Evolutionary conservation across 2,329 filamentous ascomycete species (phyloP).

Genomic region (Coniochaeta prunicola): DNA sequence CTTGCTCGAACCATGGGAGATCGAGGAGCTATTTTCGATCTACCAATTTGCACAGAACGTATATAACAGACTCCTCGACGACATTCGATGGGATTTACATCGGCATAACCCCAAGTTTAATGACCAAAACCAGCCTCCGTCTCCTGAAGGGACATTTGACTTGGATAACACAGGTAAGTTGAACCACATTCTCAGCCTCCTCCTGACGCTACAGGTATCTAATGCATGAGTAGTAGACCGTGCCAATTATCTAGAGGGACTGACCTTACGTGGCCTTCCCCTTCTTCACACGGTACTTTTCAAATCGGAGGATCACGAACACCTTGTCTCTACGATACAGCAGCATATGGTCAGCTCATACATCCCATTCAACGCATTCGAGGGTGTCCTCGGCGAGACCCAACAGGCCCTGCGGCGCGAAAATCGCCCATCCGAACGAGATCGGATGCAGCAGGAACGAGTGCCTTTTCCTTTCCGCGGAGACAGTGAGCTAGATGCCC

Average conservation of each 20-base stretch:
- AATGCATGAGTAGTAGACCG: not conserved
- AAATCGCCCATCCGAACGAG: not conserved
- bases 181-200: not conserved
- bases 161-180: not conserved
- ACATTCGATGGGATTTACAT: slow-evolving; percentile 2
- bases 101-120: slow-evolving; percentile 4
- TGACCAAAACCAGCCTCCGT: slow-evolving; percentile 1
- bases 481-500: slow-evolving; percentile 6
- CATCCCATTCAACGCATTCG: not conserved
- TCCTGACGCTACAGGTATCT: not conserved
- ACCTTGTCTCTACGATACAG: slow-evolving; percentile 24
- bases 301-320: slow-evolving; percentile 1
- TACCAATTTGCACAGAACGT: slow-evolving; percentile 1
- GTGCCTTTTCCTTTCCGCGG: slow-evolving; percentile 6
- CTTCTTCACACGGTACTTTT: slow-evolving; percentile 4
- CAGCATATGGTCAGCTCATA: not conserved
- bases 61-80: slow-evolving; percentile 1
- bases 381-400: not conserved
- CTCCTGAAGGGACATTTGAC: slow-evolving; percentile 4
- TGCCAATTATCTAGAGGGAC: not conserved
- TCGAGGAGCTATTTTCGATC: slow-evolving; percentile 9
- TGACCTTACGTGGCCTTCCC: not conserved
- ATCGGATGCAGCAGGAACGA: slow-evolving; percentile 4
- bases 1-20: slow-evolving; percentile 10
- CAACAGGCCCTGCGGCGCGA: not conserved